Base-by-base conservation (phyloP, 1,139 yeast genomes). In the Kodamaea arcana region DNA sequence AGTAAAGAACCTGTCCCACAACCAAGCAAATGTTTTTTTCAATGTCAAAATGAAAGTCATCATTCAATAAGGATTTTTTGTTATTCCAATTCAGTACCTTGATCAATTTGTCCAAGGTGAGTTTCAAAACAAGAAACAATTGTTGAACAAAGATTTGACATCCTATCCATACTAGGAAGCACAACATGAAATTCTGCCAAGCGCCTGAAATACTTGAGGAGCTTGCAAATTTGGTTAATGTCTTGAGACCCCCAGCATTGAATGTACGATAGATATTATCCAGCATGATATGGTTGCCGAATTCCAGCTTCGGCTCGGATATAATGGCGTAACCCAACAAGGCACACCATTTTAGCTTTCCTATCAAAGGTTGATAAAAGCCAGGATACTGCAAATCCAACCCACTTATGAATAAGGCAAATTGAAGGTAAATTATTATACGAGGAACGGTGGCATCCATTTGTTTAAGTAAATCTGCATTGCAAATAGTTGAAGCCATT, bases 361-460 rank as follows among this genome's bases (percentile, higher is more conserved):
- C 63, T 40, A 79, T 55, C 10, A 76, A 54, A 0, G 84, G 84
- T 46, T 75, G 83, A 41, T 69, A 75, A 47, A 75, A 80, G 0
- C 84, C 85, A 0, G 90, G 88, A 45, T 76, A 82, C 23, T 65
- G 60, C 20, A 82, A 52, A 43, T 73, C 72, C 27, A 82, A 58
- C 4, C 78, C 80, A 3, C 74, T 78, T 37, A 75, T 61, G 48
- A 79, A 76, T 28, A 78, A 64, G 2, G 79, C 75, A 55, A 74
- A 79, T 50, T 80, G 86, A 22, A 77, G 52, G 49, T 78, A 78
- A 24, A 65, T 52, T 3, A 78, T 46, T 33, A 74, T 65, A 26
- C 75, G 74, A 4, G 68, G 61, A 10, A 69, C 64, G 6, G 75
- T 69, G 1, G 86, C 83, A 31, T 78, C 80, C 37, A 78, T 52